Conservation (phyloP, 2,329 filamentous ascomycete species). For the Amesomyces nigricolor region DNA sequence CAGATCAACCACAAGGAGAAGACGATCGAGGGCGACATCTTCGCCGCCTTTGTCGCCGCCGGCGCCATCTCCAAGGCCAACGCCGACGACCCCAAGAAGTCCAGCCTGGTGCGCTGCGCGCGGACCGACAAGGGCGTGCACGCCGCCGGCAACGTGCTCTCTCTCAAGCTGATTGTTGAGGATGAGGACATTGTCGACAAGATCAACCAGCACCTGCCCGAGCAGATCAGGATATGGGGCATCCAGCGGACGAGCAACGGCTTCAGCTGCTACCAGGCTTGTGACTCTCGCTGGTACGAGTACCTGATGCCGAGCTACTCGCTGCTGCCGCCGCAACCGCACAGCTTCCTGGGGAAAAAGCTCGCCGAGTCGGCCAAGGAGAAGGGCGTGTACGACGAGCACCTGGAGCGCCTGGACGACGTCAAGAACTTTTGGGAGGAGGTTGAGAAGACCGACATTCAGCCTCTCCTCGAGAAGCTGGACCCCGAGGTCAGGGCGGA, state of each 20-base stretch:
- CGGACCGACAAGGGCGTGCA: conserved; percentile 80
- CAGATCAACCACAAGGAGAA: conserved; percentile 79
- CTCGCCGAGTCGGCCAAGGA: conserved; percentile 73
- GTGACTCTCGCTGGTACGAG: conserved; percentile 95
- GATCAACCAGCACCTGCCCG: conserved; percentile 79
- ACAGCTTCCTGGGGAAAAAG: conserved; percentile 77
- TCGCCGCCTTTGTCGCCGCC: conserved; percentile 83
- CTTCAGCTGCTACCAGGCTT: conserved; percentile 92
- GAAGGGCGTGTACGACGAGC: conserved; percentile 63
- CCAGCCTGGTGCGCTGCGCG: conserved; percentile 86
- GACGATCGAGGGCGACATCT: conserved; percentile 94
- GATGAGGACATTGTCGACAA: conserved; percentile 80
- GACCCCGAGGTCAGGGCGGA: conserved; percentile 58
- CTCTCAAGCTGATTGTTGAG: conserved; percentile 81
- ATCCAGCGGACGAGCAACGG: conserved; percentile 82
- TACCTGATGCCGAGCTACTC: conserved; percentile 93
- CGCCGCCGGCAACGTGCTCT: conserved; percentile 25
- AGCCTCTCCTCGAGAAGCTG: conserved; percentile 59
- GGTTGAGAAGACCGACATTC: conserved; percentile 74
- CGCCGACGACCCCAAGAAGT: conserved; percentile 94
- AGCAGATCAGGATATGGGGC: conserved; percentile 93
- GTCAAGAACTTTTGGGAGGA: conserved; percentile 76
- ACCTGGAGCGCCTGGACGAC: conserved; percentile 66
- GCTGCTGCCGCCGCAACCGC: conserved; percentile 85
- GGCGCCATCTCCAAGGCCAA: conserved; percentile 96